These are phyloP conservation scores for Botrytis medusae DNA, from an alignment of 2,329 filamentous ascomycete genomes.

Conservation along the genomic window DNA sequence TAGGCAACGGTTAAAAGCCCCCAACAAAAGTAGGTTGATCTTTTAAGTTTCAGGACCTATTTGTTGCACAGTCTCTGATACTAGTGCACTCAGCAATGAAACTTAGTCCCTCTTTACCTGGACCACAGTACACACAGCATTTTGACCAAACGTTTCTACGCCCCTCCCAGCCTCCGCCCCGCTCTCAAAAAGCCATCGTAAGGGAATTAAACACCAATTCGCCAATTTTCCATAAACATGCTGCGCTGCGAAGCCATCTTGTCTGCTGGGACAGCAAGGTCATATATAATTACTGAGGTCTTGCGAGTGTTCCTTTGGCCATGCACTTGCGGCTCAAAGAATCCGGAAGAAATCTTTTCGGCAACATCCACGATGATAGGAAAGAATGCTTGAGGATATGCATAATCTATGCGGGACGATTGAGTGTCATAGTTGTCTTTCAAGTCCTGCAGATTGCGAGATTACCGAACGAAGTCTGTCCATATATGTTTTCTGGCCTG, in stretches of 20 bases:
- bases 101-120: neutral
- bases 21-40: neutral
- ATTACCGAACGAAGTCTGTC: neutral
- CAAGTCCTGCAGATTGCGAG: neutral
- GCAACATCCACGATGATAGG: neutral
- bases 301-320: neutral
- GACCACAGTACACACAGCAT: neutral
- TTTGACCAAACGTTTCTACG: neutral
- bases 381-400: neutral
- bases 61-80: neutral
- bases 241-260: neutral
- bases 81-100: neutral
- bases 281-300: neutral
- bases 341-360: neutral
- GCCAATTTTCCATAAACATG: rapidly evolving
- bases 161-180: no score
- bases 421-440: neutral
- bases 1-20: no score
- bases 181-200: neutral
- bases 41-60: neutral
- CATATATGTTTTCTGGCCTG: neutral
- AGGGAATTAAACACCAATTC: neutral
- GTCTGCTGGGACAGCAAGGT: neutral
- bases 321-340: neutral
- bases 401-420: neutral